Evolutionary conservation across 306 rosid species (phyloP), one percentile per base, ranked within the genome.

Genomic region (Amphicarpaea edgeworthii): DNA sequence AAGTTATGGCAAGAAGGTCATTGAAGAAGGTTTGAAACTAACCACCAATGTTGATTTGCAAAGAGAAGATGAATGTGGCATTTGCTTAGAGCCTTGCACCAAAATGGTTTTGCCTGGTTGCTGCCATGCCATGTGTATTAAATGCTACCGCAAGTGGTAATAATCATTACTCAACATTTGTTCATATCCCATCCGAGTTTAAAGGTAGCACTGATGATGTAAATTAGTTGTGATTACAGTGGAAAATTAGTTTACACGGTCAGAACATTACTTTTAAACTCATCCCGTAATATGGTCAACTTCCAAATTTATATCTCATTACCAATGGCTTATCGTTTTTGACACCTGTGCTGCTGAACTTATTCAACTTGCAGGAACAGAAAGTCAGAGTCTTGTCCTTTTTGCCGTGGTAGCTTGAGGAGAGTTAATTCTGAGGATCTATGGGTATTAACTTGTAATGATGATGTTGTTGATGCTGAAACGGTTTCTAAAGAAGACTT

Each of bases 141-240:
- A 85, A 88, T 95, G 98, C 92, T 95, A 95, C 74, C 96, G 98
- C 55, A 95, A 95, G 53, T 95, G 98, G 98, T 95, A 81, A 40
- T 54, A 45, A 20, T 51, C 51, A 41, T n/a, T n/a, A n/a, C n/a
- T n/a, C 16, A 66, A 28, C 32, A 28, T 77, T 72, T 14, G 15
- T 45, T 19, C 10, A 63, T 64, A 54, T 72, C 26, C 6, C 19
- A 15, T 30, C n/a, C n/a, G n/a, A n/a, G n/a, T n/a, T n/a, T n/a
- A n/a, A n/a, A n/a, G n/a, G n/a, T n/a, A n/a, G n/a, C n/a, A n/a
- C n/a, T n/a, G n/a, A n/a, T n/a, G n/a, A n/a, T n/a, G n/a, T n/a
- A n/a, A n/a, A n/a, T n/a, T n/a, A n/a, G n/a, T n/a, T n/a, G n/a
- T n/a, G n/a, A n/a, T n/a, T n/a, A n/a, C n/a, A n/a, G n/a, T n/a